Conservation (phyloP, 768 basidiomycete species). For the Cystobasidium onofrii region DNA sequence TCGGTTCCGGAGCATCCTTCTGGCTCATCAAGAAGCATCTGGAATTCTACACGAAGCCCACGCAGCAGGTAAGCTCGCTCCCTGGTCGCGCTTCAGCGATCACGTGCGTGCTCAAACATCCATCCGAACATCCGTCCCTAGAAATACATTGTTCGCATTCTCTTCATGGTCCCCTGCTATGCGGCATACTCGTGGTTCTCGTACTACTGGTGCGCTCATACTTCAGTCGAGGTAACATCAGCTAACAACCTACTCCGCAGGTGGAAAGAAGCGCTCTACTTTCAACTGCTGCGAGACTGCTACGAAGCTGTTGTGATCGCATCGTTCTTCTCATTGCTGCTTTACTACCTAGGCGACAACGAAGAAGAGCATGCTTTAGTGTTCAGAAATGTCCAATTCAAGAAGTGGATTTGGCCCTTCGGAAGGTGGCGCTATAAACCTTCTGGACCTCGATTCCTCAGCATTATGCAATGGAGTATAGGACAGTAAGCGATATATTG, state of each 20-base stretch:
- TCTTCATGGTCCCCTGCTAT: conserved; percentile 73
- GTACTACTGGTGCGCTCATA: conserved; percentile 49
- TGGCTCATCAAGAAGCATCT: conserved; percentile 71
- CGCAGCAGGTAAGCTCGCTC: conserved; percentile 10
- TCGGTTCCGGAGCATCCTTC: conserved; percentile 56
- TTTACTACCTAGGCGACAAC: conserved; percentile 56
- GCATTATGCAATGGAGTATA: conserved; percentile 68
- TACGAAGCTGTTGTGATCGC: conserved; percentile 70
- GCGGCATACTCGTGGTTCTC: conserved; percentile 60
- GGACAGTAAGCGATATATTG: conserved; percentile 63
- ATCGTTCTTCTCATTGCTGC: conserved; percentile 68
- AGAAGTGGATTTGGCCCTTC: conserved; percentile 65
- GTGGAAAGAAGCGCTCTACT: conserved; percentile 54
- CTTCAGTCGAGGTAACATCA: background rate
- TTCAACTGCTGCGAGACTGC: conserved; percentile 62
- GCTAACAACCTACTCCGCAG: background rate
- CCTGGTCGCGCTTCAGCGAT: background rate
- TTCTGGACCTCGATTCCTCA: conserved; percentile 53
- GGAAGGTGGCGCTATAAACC: conserved; percentile 60
- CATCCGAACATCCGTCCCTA: conserved; percentile 50
- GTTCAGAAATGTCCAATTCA: conserved; percentile 49
- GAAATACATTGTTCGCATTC: conserved; percentile 57
- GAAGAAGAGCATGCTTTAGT: conserved; percentile 21
- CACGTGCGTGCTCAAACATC: background rate
- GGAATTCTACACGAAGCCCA: conserved; percentile 56